These are phyloP conservation scores for Cyberlindnera maclurae DNA, from an alignment of 805 yeast genomes.

Conservation along the genomic window DNA sequence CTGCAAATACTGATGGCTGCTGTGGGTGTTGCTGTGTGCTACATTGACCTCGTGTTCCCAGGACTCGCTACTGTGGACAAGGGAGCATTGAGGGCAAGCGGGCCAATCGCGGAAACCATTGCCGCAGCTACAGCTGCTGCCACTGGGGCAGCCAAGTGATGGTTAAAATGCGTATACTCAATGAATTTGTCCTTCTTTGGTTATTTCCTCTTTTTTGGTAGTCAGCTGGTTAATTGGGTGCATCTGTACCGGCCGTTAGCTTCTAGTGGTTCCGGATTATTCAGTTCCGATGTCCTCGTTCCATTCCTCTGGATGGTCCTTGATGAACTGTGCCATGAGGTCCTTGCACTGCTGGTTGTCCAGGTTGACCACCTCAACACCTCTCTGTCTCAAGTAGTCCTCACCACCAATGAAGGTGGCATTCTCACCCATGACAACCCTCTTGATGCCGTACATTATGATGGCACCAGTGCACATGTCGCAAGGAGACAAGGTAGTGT, in stretches of 20 bases:
- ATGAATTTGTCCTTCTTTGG: no score
- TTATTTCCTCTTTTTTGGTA: no score
- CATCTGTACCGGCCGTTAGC: no score
- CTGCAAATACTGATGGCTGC: constrained; percentile 28
- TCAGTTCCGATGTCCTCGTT: constrained; percentile 66
- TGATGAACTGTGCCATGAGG: constrained; percentile 72
- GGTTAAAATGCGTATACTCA: no score
- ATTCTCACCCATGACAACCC: constrained; percentile 89
- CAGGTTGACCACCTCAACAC: constrained; percentile 64
- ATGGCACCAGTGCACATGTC: constrained; percentile 95
- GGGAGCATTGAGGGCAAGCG: constrained; percentile 11
- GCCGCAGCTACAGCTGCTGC: constrained; percentile 13
- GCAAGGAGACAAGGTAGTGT: constrained; percentile 90
- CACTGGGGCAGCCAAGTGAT: constrained; percentile 2
- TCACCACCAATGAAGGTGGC: constrained; percentile 80
- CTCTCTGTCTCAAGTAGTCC: constrained; percentile 55
- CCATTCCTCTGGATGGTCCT: constrained; percentile 74
- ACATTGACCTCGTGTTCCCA: constrained; percentile 37
- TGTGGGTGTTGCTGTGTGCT: constrained; percentile 37
- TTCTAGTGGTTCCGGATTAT: constrained; percentile 9
- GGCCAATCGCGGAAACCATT: constrained; percentile 17
- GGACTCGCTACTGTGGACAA: constrained; percentile 20
- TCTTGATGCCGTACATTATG: constrained; percentile 75
- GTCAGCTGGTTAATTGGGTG: no score
- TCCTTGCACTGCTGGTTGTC: constrained; percentile 55